These are phyloP conservation scores for Xylariaceae sp. DNA, from an alignment of 2,329 filamentous ascomycete genomes.

Conservation along the genomic window DNA sequence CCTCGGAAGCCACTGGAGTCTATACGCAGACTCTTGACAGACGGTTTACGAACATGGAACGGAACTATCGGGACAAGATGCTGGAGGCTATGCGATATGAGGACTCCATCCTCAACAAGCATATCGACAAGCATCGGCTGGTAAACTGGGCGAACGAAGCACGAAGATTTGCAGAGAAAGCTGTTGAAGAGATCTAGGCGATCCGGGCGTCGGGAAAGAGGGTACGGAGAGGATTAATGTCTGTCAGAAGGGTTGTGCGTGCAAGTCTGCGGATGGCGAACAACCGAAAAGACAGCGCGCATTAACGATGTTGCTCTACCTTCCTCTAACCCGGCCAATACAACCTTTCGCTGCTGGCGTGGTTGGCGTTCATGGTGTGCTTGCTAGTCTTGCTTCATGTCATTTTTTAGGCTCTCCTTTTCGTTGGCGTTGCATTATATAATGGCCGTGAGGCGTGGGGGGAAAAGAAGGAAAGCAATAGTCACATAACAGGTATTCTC, in stretches of 20 bases:
- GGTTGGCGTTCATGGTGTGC: slow-evolving; percentile 16
- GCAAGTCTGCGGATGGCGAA: slow-evolving; percentile 17
- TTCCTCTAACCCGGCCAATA: slow-evolving; percentile 1
- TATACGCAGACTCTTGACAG: slow-evolving; percentile 57
- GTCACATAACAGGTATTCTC: slow-evolving; percentile 3
- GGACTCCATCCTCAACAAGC: slow-evolving; percentile 58
- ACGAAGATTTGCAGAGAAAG: slow-evolving; percentile 28
- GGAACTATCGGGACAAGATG: slow-evolving; percentile 61
- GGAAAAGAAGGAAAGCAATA: slow-evolving; percentile 20
- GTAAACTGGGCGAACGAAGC: slow-evolving; percentile 56
- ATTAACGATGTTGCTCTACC: slow-evolving; percentile 13
- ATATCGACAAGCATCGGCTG: slow-evolving; percentile 63
- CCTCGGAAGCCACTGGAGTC: slow-evolving; percentile 53
- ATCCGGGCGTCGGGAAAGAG: slow-evolving; percentile 25
- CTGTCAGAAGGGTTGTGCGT: slow-evolving; percentile 11
- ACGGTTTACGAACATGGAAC: slow-evolving; percentile 54
- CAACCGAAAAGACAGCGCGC: slow-evolving; percentile 27
- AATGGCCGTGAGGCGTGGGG: slow-evolving; percentile 20
- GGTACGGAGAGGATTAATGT: not conserved
- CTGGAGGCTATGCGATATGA: slow-evolving; percentile 68
- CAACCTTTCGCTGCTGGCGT: slow-evolving; percentile 20
- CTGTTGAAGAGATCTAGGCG: slow-evolving; percentile 26
- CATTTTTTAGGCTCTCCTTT: slow-evolving; percentile 1
- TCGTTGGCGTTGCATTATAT: slow-evolving; percentile 23
- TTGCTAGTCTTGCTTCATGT: slow-evolving; percentile 22